Conservation (phyloP, 2,329 filamentous ascomycete species). For the Apiospora phragmitis region DNA sequence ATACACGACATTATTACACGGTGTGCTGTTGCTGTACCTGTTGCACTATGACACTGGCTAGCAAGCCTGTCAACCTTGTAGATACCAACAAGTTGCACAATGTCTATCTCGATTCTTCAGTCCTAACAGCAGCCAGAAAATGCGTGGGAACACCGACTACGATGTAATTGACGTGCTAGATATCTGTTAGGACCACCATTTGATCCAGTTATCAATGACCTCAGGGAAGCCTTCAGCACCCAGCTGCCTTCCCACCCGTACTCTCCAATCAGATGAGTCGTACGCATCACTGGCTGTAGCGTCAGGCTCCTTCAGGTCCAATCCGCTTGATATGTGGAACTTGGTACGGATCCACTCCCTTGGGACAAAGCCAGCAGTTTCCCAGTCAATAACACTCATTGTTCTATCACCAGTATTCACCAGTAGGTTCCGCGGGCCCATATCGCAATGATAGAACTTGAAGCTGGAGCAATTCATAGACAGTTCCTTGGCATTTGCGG, state of each 20-base stretch:
- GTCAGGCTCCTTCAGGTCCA: not conserved
- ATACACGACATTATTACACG: not conserved
- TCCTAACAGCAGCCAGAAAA: not conserved
- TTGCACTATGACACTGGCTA: not conserved
- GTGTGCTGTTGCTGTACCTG: not conserved
- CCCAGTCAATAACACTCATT: constrained; percentile 9
- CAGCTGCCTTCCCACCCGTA: constrained; percentile 2
- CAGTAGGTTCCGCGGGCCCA: constrained; percentile 10
- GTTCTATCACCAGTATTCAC: not conserved
- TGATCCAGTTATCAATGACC: not conserved
- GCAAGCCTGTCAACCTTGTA: not conserved
- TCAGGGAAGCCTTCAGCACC: constrained; percentile 8
- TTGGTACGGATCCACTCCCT: constrained; percentile 8
- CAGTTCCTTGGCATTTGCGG: constrained; percentile 3
- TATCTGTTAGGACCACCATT: constrained; percentile 2
- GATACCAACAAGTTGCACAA: not conserved
- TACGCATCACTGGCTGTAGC: not conserved
- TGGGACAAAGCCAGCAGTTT: constrained; percentile 2
- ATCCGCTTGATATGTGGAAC: constrained; percentile 4
- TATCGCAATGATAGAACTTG: constrained; percentile 10
- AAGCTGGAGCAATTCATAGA: constrained; percentile 6
- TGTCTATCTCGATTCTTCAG: not conserved
- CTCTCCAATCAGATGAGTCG: not conserved
- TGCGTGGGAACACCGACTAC: not conserved
- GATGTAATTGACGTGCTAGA: not conserved